Evolutionary conservation across 2,329 filamentous ascomycete species (phyloP).

Genomic region (Emericellopsis atlantica): DNA sequence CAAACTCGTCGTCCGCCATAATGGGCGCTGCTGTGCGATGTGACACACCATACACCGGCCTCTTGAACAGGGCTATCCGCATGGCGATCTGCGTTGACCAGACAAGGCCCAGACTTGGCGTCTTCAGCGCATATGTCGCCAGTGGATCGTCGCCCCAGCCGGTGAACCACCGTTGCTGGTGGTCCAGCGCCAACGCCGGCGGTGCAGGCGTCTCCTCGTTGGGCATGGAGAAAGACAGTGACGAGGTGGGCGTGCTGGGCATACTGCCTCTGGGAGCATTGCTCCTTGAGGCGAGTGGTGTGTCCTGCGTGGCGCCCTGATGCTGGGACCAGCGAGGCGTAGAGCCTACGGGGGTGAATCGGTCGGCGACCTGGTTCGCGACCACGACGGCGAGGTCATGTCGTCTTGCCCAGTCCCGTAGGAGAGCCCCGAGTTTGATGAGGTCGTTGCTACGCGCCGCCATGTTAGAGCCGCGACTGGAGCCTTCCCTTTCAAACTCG

Average conservation of each 20-base stretch:
- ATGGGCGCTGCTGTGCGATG: constrained; percentile 19
- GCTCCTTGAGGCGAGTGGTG: constrained; percentile 35
- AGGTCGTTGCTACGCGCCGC: constrained; percentile 67
- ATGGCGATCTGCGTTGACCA: constrained; percentile 85
- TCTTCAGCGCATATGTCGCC: constrained; percentile 49
- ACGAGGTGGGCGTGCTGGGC: constrained; percentile 1
- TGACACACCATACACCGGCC: constrained; percentile 37
- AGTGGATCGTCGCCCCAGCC: constrained; percentile 72
- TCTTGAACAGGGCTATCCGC: constrained; percentile 69
- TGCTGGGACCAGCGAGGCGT: not conserved
- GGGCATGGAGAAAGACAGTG: constrained; percentile 14
- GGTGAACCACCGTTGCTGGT: constrained; percentile 91
- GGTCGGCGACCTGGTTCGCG: constrained; percentile 90
- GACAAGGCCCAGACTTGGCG: constrained; percentile 73
- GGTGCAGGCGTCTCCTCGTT: constrained; percentile 16
- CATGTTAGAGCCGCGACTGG: constrained; percentile 41
- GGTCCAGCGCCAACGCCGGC: constrained; percentile 59
- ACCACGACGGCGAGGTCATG: constrained; percentile 77
- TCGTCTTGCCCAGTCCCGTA: constrained; percentile 63
- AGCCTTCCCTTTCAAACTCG: constrained; percentile 58
- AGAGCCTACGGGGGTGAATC: constrained; percentile 38
- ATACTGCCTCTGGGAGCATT: constrained; percentile 3
- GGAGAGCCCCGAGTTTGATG: constrained; percentile 58
- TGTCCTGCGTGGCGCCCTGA: constrained; percentile 24
- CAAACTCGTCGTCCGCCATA: constrained; percentile 17